Evolutionary conservation across 1,284 basidiomycete species (phyloP), one percentile per base, ranked within the genome.

Genomic region (Marasmius fiardii): DNA sequence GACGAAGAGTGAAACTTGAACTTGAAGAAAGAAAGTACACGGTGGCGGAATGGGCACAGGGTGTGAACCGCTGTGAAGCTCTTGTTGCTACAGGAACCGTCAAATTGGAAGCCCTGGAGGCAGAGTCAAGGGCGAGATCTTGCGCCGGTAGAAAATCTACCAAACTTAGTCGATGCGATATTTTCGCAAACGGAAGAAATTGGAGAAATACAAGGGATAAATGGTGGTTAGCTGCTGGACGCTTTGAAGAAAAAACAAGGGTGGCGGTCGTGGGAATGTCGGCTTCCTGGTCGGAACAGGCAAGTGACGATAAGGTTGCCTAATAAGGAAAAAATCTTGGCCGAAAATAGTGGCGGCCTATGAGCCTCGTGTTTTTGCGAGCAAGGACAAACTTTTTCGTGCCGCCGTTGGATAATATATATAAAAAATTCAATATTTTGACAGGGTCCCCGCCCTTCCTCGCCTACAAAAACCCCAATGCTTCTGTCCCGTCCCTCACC

Each of bases 21-120:
- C 14, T n/a, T 20, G 39, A 33, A 24, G 20, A 7, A 39, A 37
- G 33, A 51, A 34, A 37, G 24, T 39, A 45, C 34, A 43, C 34
- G 34, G 34, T 55, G 43, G 5, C 28, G 28, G 28, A 31, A 31
- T 4, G 28, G 28, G 45, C 44, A 31, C 33, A 39, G 47, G 47
- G 24, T 43, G 37, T 53, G 24, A 50, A 44, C 23, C 44, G 47
- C 11, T 43, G 37, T 53, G 24, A 50, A 44, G 35, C 44, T 28
- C 28, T 23, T 23, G 57, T 58, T 58, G 58, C 58, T 57, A 57
- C 43, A 60, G 56, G 54, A 60, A 60, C 58, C 48, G 58, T 54
- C 52, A 56, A 44, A n/a, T n/a, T n/a, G n/a, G n/a, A n/a, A n/a
- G n/a, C n/a, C n/a, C n/a, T n/a, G n/a, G n/a, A n/a, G n/a, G n/a